A percentile compares a stretch with the other conserved stretches of the same genome.
phyloP scores from a whole-genome alignment of 495 filamentous ascomycete species.

The Zalerion maritima region DNA sequence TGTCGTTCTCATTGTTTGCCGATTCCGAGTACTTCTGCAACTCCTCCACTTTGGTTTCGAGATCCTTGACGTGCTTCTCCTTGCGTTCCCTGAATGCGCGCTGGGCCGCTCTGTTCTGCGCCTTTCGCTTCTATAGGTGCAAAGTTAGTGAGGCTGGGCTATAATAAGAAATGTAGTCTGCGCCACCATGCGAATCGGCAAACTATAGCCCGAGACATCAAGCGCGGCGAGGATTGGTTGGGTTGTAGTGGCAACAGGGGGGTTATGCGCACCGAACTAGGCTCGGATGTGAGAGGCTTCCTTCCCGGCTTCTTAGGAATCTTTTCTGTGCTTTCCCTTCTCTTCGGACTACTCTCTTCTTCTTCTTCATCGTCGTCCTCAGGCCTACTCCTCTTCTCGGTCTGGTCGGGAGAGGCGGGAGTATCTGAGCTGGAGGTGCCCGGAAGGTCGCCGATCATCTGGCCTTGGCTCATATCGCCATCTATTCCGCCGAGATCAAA shows the following conservation, averaged over 20 bases:
- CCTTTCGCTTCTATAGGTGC: slow-evolving; percentile 78
- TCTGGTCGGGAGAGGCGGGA: slow-evolving; percentile 42
- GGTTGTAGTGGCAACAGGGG: slow-evolving; percentile 1
- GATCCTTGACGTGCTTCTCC: slow-evolving; percentile 90
- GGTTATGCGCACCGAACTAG: slow-evolving; percentile 66
- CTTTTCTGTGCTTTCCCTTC: slow-evolving; percentile 63
- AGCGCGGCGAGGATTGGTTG: neutral
- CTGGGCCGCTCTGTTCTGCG: slow-evolving; percentile 94
- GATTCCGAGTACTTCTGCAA: slow-evolving; percentile 76
- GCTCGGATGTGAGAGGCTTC: slow-evolving; percentile 90
- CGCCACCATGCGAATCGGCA: no score
- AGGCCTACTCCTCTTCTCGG: slow-evolving; percentile 72
- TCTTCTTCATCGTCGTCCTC: slow-evolving; percentile 54
- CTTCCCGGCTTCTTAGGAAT: slow-evolving; percentile 85
- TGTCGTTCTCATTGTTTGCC: slow-evolving; percentile 72
- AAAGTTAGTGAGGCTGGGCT: slow-evolving; percentile 36
- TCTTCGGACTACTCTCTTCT: slow-evolving; percentile 52
- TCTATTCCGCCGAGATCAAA: slow-evolving; percentile 51
- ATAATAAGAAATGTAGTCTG: neutral
- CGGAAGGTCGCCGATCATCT: slow-evolving; percentile 68
- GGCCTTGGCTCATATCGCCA: slow-evolving; percentile 42
- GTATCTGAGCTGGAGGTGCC: slow-evolving; percentile 34
- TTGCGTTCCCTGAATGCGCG: slow-evolving; percentile 95
- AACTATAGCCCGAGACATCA: no score
- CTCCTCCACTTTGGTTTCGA: slow-evolving; percentile 87